A percentile compares a stretch with the other conserved stretches of the same genome.
Evolutionary conservation across 805 yeast species (phyloP).

Genomic region (Wickerhamomyces tratensis): DNA sequence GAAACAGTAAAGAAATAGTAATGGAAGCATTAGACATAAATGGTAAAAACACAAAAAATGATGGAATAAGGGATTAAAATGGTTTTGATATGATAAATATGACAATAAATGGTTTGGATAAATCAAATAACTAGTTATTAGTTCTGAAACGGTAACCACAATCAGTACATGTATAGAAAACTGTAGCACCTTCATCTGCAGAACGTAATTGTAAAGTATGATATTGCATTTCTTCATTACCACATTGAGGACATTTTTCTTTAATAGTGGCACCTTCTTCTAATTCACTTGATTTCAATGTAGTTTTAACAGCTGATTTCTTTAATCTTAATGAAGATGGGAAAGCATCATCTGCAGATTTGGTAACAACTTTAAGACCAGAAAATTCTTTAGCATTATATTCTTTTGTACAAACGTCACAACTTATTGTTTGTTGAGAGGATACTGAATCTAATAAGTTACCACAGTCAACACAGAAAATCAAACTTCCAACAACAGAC

Average conservation of each 20-base stretch:
- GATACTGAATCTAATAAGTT: constrained; percentile 68
- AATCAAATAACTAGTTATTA: constrained; percentile 44
- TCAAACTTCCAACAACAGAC: constrained; percentile 94
- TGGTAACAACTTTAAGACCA: constrained; percentile 77
- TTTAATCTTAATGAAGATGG: constrained; percentile 78
- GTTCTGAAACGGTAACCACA: constrained; percentile 95
- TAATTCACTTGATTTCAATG: constrained; percentile 63
- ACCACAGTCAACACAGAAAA: constrained; percentile 92
- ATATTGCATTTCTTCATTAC: constrained; percentile 95
- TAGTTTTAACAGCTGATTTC: constrained; percentile 84
- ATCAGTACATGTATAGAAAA: constrained; percentile 88
- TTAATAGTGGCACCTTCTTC: constrained; percentile 96
- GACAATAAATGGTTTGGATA: too few species aligned
- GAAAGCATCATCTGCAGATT: constrained; percentile 86
- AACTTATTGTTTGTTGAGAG: constrained; percentile 37
- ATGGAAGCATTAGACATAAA: too few species aligned
- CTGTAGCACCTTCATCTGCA: constrained; percentile 99
- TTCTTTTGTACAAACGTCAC: constrained; percentile 40
- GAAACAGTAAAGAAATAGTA: too few species aligned
- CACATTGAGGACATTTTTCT: constrained; percentile 98
- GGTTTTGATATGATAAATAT: too few species aligned
- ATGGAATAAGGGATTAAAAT: too few species aligned
- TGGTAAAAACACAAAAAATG: too few species aligned
- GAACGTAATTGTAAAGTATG: constrained; percentile 94
- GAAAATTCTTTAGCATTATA: constrained; percentile 41